Percentiles rank a stretch among this genome's conserved stretches.
phyloP scores from a whole-genome alignment of 1,139 yeast species.

The Hanseniaspora gamundiae region DNA sequence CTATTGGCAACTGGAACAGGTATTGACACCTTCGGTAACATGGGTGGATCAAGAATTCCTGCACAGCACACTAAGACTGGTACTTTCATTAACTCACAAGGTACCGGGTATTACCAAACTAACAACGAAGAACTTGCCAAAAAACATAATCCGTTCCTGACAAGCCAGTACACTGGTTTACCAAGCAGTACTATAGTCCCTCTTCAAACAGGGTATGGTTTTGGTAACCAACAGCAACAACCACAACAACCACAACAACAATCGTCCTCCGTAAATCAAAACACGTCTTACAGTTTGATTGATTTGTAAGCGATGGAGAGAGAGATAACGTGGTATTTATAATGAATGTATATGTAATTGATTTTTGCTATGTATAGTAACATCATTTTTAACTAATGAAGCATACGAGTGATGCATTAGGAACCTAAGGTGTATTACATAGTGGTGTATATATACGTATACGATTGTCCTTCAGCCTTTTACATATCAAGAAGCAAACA shows the following conservation, averaged over 20 bases:
- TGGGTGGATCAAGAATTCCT: conserved; percentile 80
- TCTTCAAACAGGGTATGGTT: conserved; percentile 83
- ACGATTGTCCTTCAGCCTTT: neutral
- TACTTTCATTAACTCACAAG: conserved; percentile 73
- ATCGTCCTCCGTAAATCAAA: conserved; percentile 8
- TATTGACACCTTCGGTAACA: conserved; percentile 89
- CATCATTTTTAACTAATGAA: neutral
- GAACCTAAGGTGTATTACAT: no score
- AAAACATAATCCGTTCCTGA: conserved; percentile 57
- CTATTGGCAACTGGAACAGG: conserved; percentile 83
- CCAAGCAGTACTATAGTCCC: conserved; percentile 47
- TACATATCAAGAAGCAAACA: conserved; percentile 21
- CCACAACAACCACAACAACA: conserved; percentile 11
- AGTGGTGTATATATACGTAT: conserved; percentile 5
- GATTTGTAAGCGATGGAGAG: no score
- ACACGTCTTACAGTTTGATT: conserved; percentile 26
- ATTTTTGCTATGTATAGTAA: neutral
- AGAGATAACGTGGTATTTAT: no score
- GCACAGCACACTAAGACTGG: conserved; percentile 84
- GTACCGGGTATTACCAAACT: conserved; percentile 63
- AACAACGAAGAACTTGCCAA: conserved; percentile 24
- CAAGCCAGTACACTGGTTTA: conserved; percentile 65
- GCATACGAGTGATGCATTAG: no score
- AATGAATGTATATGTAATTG: no score
- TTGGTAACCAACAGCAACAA: conserved; percentile 50